These are phyloP conservation scores for Glycine soja DNA, from an alignment of 306 rosid genomes.

Conservation along the genomic window DNA sequence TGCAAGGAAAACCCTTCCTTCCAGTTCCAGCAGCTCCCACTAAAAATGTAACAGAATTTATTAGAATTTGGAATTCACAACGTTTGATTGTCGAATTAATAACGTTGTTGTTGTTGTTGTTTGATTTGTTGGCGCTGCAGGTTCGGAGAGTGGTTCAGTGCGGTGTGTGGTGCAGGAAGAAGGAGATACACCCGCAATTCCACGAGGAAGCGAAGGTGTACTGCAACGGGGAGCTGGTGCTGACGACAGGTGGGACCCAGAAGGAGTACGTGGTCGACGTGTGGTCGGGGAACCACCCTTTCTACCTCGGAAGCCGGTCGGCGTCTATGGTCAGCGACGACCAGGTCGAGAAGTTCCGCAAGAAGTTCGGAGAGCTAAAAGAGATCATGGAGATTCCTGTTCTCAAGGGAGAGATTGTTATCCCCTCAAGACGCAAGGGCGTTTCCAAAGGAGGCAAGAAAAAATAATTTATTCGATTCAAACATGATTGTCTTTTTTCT, in stretches of 20 bases:
- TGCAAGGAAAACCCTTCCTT: constrained; percentile 56
- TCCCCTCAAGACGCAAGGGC: constrained; percentile 74
- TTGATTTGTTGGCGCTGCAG: constrained; percentile 36
- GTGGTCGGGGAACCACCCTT: constrained; percentile 98
- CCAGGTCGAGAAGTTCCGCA: constrained; percentile 95
- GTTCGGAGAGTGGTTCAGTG: constrained; percentile 28
- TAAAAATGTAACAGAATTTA: constrained; percentile 31
- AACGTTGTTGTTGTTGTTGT: not conserved
- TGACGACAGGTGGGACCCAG: constrained; percentile 95
- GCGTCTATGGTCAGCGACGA: constrained; percentile 64
- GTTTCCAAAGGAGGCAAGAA: constrained; percentile 77
- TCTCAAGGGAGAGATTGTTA: constrained; percentile 80
- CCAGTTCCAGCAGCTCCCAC: constrained; percentile 42
- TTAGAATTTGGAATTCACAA: not conserved
- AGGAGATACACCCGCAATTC: constrained; percentile 84
- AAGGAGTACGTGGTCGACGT: constrained; percentile 92
- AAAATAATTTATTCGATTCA: too few relatives aligned
- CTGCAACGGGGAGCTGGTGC: constrained; percentile 80
- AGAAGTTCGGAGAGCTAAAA: constrained; percentile 71
- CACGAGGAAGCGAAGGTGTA: constrained; percentile 81
- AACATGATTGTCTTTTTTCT: too few relatives aligned
- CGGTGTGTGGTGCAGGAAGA: constrained; percentile 80
- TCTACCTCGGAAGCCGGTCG: constrained; percentile 86
- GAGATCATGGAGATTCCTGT: constrained; percentile 84
- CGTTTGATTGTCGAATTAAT: not conserved